Evolutionary conservation across 1,284 basidiomycete genomes (phyloP), one percentile per base, ranked within the genome.

Genomic region (Ustilago hordei): DNA sequence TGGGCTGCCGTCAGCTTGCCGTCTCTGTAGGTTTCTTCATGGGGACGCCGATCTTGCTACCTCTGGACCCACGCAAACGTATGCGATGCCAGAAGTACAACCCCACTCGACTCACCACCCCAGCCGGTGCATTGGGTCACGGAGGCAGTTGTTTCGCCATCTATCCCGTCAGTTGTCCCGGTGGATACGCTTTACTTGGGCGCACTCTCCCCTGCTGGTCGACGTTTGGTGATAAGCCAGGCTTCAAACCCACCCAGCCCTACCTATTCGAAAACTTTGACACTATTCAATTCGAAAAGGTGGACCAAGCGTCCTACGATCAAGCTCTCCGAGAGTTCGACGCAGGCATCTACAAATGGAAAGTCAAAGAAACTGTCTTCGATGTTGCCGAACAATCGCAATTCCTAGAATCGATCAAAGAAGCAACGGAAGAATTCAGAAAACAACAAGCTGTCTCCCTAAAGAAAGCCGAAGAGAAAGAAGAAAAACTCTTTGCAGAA

Each of bases 241-340:
- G 89, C 68, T 91, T 91, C 39, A 39, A 34, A 6, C 35, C 55
- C 0, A 87, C 88, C 1, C 86, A 86, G 45, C 92, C 91, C 2
- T 92, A 91, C 90, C 79, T 92, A 2, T 85, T 92, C 13, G 84
- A 88, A 17, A 89, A 90, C 2, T 93, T 93, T 76, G 91, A 92
- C 80, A 90, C 91, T 82, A 90, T 91, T 48, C 80, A 85, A 52
- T 88, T 73, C 35, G 62, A 69, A 43, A 60, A 60, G 19, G 60
- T 73, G 19, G 58, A 60, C 11, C 65, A 67, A 19, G n/a, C 41
- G 0, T 57, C 65, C 1, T 72, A 69, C 50, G 62, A 75, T 71
- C 50, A 91, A 89, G 82, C 90, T 7, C 90, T 91, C 80, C 89
- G 87, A 48, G 86, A 87, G 34, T 92, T 92, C 78, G 90, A 91